A percentile compares a stretch with the other conserved stretches of the same genome.
Conservation (phyloP, 208 protist species). For the Leishmania lainsoni region DNA sequence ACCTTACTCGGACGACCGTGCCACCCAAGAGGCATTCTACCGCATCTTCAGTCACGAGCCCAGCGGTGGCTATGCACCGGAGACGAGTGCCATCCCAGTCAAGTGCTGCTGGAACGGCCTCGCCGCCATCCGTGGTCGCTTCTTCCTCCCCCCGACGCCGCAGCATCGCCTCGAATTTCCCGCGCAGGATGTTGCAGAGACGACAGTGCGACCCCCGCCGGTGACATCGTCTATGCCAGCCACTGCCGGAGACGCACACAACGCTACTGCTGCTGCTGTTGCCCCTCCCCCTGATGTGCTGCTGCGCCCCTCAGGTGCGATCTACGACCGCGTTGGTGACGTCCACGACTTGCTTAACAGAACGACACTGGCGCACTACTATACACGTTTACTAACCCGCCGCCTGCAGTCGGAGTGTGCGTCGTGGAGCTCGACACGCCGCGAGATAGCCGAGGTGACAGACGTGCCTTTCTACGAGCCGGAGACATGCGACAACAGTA, state of each 20-base stretch:
- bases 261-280: not conserved
- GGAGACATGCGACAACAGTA: slow-evolving; percentile 16
- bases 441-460: slow-evolving; percentile 15
- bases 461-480: slow-evolving; percentile 19
- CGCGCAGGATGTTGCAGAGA: not conserved
- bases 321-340: slow-evolving; percentile 30
- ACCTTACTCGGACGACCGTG: slow-evolving; percentile 59
- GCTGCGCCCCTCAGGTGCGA: slow-evolving; percentile 19
- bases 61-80: not conserved
- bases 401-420: slow-evolving; percentile 19
- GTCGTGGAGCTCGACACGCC: slow-evolving; percentile 15
- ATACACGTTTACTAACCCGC: slow-evolving; percentile 18
- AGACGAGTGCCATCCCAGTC: slow-evolving; percentile 43
- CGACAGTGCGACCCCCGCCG: not conserved
- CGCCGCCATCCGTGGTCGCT: slow-evolving; percentile 62
- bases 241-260: not conserved
- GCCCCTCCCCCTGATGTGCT: not conserved
- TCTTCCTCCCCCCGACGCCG: slow-evolving; percentile 46
- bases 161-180: slow-evolving; percentile 12
- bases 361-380: slow-evolving; percentile 14
- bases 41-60: slow-evolving; percentile 26
- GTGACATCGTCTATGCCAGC: not conserved
- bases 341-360: slow-evolving; percentile 4
- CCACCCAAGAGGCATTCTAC: slow-evolving; percentile 46
- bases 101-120: slow-evolving; percentile 88